Evolutionary conservation across 2,329 filamentous ascomycete species (phyloP), one percentile per base, ranked within the genome.

Genomic region (Claviceps spartinae): DNA sequence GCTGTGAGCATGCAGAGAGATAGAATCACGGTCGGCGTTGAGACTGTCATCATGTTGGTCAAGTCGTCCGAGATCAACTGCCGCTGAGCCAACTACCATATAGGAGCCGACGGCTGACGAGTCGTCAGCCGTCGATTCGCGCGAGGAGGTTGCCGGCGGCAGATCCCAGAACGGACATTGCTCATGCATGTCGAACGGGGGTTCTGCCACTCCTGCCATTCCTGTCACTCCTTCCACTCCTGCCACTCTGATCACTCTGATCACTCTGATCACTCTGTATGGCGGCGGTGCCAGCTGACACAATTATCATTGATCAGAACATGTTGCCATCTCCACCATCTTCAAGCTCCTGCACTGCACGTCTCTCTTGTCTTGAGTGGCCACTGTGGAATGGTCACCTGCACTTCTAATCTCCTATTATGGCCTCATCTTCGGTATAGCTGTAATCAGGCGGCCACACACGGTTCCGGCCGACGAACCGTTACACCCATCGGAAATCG

Each of bases 381-480:
- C n/a, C 18, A n/a, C 6, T 11, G 22, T 38, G 34, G 46, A 20
- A 13, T 24, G 5, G 16, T 22, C n/a, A 47, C 2, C 46, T 6
- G 18, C 5, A n/a, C 46, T 38, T 14, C n/a, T 5, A 18, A 8
- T 47, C 18, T 47, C 9, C 9, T 47, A 4, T 22, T 9, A 18
- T 30, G 20, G n/a, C 37, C 38, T 11, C 20, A 8, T 6, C n/a
- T 9, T 18, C 42, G 58, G 55, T 48, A 66, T 67, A 56, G 66
- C 68, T 14, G 69, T 69, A 51, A 63, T 71, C 52, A 73, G 72
- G 60, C 64, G 70, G 61, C 60, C 69, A n/a, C 58, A 61, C 52
- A 58, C 64, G 47, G 63, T 69, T 59, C 60, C 65, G 51, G 59
- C 61, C 48, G 59, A 63, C 45, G 63, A 63, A 34, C 56, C 58